A percentile compares a stretch with the other conserved stretches of the same genome.
These are phyloP conservation scores for Teunomyces gatunensis DNA, from an alignment of 805 yeast species.

Conservation along the genomic window DNA sequence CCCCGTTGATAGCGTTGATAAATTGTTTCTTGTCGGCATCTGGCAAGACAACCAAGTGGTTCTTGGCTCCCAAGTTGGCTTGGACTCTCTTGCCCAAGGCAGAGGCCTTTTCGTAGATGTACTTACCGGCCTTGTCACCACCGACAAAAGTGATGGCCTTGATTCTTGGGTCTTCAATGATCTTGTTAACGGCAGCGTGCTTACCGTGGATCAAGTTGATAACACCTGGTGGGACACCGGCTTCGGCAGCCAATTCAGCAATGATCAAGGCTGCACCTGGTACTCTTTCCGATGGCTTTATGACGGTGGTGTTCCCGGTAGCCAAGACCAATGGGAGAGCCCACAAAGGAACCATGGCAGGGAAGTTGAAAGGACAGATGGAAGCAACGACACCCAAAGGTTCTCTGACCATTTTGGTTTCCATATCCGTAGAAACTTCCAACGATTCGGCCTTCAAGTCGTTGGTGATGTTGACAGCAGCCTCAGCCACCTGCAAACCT, in stretches of 20 bases:
- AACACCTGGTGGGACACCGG: conserved; percentile 76
- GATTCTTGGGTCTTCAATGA: conserved; percentile 69
- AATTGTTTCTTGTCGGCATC: conserved; percentile 67
- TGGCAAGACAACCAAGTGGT: conserved; percentile 70
- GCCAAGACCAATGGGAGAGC: conserved; percentile 59
- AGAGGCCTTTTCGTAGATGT: conserved; percentile 64
- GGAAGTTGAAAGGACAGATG: conserved; percentile 79
- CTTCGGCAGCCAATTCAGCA: conserved; percentile 68
- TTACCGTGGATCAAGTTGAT: conserved; percentile 72
- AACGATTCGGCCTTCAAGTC: conserved; percentile 62
- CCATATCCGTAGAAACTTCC: conserved; percentile 73
- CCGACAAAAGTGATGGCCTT: conserved; percentile 80
- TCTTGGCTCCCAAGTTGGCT: conserved; percentile 77
- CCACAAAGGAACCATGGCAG: conserved; percentile 80
- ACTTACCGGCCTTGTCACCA: conserved; percentile 74
- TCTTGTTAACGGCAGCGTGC: conserved; percentile 67
- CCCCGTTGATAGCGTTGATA: conserved; percentile 65
- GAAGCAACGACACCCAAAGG: conserved; percentile 77
- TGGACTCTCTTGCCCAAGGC: conserved; percentile 72
- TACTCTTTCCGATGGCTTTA: conserved; percentile 66
- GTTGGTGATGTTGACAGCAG: conserved; percentile 62
- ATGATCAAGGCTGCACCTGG: conserved; percentile 79
- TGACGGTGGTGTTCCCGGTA: conserved; percentile 69
- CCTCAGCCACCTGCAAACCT: conserved; percentile 78
- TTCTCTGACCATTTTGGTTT: conserved; percentile 71